phyloP scores from a whole-genome alignment of 306 rosid species.

The Betula pendula region DNA sequence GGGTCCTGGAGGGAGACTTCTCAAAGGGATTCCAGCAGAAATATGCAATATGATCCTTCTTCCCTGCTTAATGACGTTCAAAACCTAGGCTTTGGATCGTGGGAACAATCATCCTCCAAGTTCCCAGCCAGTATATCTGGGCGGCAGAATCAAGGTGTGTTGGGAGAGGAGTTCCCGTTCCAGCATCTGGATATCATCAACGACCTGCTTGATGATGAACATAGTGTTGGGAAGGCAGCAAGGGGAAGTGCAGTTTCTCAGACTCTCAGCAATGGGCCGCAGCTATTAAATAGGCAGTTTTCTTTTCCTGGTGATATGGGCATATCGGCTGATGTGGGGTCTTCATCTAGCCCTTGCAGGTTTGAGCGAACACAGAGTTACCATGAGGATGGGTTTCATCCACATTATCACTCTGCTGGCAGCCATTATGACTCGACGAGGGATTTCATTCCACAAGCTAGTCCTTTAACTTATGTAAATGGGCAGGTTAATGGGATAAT shows the following conservation, averaged over 20 bases:
- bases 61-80: slow-evolving; percentile 50
- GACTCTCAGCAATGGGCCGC: slow-evolving; percentile 50
- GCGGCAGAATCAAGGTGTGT: slow-evolving; percentile 65
- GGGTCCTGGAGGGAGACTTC: slow-evolving; percentile 69
- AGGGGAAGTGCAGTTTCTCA: slow-evolving; percentile 42
- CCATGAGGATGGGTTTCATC: slow-evolving; percentile 64
- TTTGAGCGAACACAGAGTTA: slow-evolving; percentile 81
- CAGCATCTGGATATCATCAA: slow-evolving; percentile 97
- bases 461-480: slow-evolving; percentile 49
- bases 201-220: slow-evolving; percentile 90
- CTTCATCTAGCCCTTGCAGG: slow-evolving; percentile 76
- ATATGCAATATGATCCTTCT: slow-evolving; percentile 53
- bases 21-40: slow-evolving; percentile 55
- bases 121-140: slow-evolving; percentile 64
- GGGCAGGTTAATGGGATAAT: slow-evolving; percentile 79
- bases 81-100: slow-evolving; percentile 51
- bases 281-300: slow-evolving; percentile 62
- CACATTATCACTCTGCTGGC: slow-evolving; percentile 48
- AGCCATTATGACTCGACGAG: slow-evolving; percentile 54
- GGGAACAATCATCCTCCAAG: slow-evolving; percentile 46
- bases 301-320: slow-evolving; percentile 72
- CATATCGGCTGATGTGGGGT: slow-evolving; percentile 52
- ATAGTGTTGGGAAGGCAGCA: slow-evolving; percentile 42
- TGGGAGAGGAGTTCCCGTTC: slow-evolving; percentile 89
- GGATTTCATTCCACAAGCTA: slow-evolving; percentile 57